These are phyloP conservation scores for Cercis canadensis DNA, from an alignment of 306 rosid genomes.

Conservation along the genomic window DNA sequence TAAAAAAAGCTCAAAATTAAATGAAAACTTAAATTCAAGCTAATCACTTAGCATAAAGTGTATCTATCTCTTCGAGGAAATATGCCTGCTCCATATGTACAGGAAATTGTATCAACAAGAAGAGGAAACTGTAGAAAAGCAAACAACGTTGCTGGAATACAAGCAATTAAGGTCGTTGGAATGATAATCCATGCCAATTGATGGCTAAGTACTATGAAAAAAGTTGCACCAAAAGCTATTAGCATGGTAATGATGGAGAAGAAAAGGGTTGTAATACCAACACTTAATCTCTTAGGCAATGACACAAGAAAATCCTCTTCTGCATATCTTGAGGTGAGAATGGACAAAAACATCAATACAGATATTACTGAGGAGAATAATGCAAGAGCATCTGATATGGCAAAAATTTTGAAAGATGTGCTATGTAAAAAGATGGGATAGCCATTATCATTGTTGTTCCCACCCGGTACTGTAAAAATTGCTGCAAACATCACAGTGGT, in stretches of 20 bases:
- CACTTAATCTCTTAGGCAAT: constrained; percentile 31
- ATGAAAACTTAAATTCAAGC: too few species aligned
- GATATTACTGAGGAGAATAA: constrained; percentile 33
- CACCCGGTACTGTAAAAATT: constrained; percentile 27
- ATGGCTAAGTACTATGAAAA: neutral
- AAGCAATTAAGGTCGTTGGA: neutral
- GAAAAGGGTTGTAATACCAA: constrained; percentile 31
- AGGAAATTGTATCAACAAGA: constrained; percentile 13
- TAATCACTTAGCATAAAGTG: neutral
- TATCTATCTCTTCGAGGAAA: constrained; percentile 19
- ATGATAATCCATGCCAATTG: constrained; percentile 6
- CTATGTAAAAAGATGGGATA: neutral
- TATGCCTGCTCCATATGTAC: constrained; percentile 25
- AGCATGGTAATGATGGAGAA: constrained; percentile 33
- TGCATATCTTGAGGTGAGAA: constrained; percentile 30
- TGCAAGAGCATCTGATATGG: constrained; percentile 31
- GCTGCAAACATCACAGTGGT: constrained; percentile 35
- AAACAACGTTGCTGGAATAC: constrained; percentile 19
- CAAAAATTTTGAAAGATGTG: neutral
- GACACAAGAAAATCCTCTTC: constrained; percentile 33
- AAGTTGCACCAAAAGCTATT: constrained; percentile 31
- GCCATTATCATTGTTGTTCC: constrained; percentile 9
- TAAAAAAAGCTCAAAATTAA: too few species aligned
- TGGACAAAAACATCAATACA: constrained; percentile 37
- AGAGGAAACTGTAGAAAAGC: constrained; percentile 31